phyloP scores from a whole-genome alignment of 768 basidiomycete species.

The Chalciporus chontae region DNA sequence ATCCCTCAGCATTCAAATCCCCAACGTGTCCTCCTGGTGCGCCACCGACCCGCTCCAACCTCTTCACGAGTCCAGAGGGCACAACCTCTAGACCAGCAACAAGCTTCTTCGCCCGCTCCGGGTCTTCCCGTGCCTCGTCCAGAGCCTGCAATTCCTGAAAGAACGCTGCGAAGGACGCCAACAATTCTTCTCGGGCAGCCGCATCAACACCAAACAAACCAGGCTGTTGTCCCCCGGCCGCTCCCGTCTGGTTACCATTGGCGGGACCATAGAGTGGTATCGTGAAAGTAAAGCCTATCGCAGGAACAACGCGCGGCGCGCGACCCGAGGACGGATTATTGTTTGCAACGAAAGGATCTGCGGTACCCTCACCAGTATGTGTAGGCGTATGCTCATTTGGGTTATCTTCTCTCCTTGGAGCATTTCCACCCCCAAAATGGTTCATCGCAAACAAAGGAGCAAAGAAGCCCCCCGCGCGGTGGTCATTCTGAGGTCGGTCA shows the following conservation, averaged over 20 bases:
- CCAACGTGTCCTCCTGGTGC: conserved; percentile 33
- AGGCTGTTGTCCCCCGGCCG: conserved; percentile 2
- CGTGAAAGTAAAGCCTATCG: conserved; percentile 34
- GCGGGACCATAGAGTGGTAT: conserved; percentile 31
- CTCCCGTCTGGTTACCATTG: conserved; percentile 6
- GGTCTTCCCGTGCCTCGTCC: conserved; percentile 52
- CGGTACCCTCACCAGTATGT: conserved; percentile 28
- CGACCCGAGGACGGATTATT: conserved; percentile 24
- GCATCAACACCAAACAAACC: conserved; percentile 18
- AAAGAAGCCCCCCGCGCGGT: conserved; percentile 16
- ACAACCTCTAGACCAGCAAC: conserved; percentile 64
- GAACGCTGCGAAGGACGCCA: conserved; percentile 26
- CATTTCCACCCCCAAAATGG: conserved; percentile 11
- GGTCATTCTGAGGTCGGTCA: conserved; percentile 7
- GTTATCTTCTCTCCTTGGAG: conserved; percentile 12
- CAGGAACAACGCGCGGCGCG: conserved; percentile 19
- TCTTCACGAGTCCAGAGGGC: conserved; percentile 59
- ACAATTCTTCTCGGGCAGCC: conserved; percentile 19
- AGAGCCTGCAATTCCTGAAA: conserved; percentile 25
- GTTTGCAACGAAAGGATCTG: conserved; percentile 15
- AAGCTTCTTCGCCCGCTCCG: conserved; percentile 61
- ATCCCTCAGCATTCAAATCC: conserved; percentile 32
- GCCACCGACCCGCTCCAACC: conserved; percentile 52
- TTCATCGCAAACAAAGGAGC: conserved; percentile 25
- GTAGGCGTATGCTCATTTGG: conserved; percentile 19